These are phyloP conservation scores for Penicillium goetzii DNA, from an alignment of 495 filamentous ascomycete genomes.

Conservation along the genomic window DNA sequence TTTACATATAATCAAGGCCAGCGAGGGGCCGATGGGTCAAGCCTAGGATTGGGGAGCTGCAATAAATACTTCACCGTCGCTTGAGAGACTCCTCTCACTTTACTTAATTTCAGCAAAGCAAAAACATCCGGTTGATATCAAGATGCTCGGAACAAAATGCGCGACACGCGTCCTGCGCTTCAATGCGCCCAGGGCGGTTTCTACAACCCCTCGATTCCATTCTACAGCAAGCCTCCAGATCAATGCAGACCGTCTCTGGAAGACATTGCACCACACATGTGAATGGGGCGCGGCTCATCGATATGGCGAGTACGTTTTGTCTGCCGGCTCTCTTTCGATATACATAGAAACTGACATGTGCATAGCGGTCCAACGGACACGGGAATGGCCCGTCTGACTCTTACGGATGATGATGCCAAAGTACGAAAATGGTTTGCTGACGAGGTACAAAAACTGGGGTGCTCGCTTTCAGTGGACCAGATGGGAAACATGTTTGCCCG, in stretches of 20 bases:
- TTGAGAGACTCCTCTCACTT: background rate
- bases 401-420: constrained; percentile 67
- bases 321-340: no score
- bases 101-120: background rate
- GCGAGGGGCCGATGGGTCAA: background rate
- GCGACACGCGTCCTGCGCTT: constrained; percentile 15
- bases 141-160: constrained; percentile 16
- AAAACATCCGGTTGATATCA: background rate
- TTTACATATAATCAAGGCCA: background rate
- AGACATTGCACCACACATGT: constrained; percentile 41
- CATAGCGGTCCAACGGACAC: constrained; percentile 42
- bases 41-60: background rate
- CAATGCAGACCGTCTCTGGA: constrained; percentile 38
- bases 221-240: constrained; percentile 35
- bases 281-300: constrained; percentile 39
- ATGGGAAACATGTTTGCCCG: constrained; percentile 78
- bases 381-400: constrained; percentile 65
- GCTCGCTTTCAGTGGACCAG: constrained; percentile 58
- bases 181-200: constrained; percentile 20
- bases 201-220: constrained; percentile 22
- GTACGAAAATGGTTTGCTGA: constrained; percentile 73
- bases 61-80: background rate
- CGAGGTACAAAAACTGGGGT: constrained; percentile 63
- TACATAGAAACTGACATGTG: constrained; percentile 9
- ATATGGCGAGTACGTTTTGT: constrained; percentile 37